Base-by-base conservation (phyloP, 805 yeast species). In the Suhomyces kilbournensis region DNA sequence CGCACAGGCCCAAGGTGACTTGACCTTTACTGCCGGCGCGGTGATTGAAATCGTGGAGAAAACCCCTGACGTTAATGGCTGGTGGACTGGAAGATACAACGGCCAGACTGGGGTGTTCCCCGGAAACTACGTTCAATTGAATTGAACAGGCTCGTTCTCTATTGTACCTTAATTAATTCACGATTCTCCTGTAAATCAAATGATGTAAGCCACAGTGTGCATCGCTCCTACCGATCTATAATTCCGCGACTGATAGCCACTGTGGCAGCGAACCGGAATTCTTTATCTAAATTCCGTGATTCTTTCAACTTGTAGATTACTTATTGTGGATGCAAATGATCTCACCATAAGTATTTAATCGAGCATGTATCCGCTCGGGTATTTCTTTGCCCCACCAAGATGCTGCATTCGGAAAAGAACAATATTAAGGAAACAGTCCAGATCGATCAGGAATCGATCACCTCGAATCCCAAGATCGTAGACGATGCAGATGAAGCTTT, bases 1-100 rank as follows among this genome's bases (percentile, higher is more conserved):
- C 7, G 97, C 98, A 0, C 97, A 91, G 69, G 94, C 97, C 0
- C 88, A 81, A 30, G 98, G 98, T 20, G 99, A 94, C 66, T 77
- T 94, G 64, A 71, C 88, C 17, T 90, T 94, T 74, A 79, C 84
- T 32, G 96, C 96, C 0, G 99, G 98, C 20, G 87, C 92, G 19
- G 80, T 84, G 28, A 92, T 94, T 58, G 88, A 89, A 60, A 78
- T 94, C 54, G 82, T 91, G 3, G 88, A 90, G 65, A 85, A 90
- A 63, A 87, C 96, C 0, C 77, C 82, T 0, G 97, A 91, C 66
- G 79, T 85, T 49, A 90, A 90, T 62, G 99, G 96, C 5, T 94
- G 99, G 99, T 94, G 99, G 99, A 90, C 97, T 0, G 99, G 99
- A 12, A 72, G 78, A 39, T 74, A 80, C 56, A 89, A 90, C 61